Evolutionary conservation across 257 asterid species (phyloP).

Genomic region (Nyctanthes arbortristis): DNA sequence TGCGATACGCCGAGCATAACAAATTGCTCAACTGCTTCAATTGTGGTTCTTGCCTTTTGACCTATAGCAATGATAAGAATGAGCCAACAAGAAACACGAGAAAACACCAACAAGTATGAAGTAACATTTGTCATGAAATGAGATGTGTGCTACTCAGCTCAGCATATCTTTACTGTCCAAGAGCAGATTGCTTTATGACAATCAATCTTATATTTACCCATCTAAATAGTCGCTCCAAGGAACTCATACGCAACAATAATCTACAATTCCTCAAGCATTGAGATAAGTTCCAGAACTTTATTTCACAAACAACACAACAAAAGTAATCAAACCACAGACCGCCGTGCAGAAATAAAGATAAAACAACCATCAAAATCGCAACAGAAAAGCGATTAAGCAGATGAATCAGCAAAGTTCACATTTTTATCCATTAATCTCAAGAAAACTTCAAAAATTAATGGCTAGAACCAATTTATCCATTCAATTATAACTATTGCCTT

Average conservation of each 20-base stretch:
- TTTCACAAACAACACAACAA: slow-evolving; percentile 13
- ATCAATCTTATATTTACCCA: neutral
- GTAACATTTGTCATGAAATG: neutral
- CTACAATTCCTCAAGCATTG: neutral
- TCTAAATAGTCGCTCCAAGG: neutral
- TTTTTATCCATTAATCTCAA: neutral
- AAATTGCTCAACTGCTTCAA: slow-evolving; percentile 60
- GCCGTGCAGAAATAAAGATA: neutral
- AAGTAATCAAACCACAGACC: neutral
- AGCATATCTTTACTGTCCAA: neutral
- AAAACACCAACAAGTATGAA: slow-evolving; percentile 9
- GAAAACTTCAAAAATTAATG: neutral
- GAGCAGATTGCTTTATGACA: neutral
- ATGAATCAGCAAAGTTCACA: neutral
- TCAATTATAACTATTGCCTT: slow-evolving; percentile 5
- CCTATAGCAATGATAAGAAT: slow-evolving; percentile 34
- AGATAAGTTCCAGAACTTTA: neutral
- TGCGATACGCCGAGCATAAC: slow-evolving; percentile 41
- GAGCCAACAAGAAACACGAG: neutral
- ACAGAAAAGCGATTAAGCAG: slow-evolving; percentile 10
- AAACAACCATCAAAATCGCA: neutral
- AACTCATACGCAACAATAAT: neutral
- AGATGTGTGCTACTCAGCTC: neutral
- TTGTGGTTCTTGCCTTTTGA: slow-evolving; percentile 55
- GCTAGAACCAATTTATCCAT: slow-evolving; percentile 10